phyloP scores from a whole-genome alignment of 164 flowering plant genomes.

The Chloranthus sessilifolius region DNA sequence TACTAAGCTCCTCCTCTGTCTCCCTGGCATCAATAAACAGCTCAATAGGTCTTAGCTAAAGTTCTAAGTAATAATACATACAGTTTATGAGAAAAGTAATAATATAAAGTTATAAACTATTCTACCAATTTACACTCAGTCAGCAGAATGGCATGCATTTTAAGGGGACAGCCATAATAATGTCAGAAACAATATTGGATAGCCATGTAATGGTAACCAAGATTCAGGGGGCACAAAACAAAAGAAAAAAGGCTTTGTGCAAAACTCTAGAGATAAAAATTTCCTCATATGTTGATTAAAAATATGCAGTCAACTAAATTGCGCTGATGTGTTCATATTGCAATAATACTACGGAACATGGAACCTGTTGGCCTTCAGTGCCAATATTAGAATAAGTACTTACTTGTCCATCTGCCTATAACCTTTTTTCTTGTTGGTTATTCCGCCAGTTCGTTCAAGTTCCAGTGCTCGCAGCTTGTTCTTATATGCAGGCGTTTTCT shows the following conservation, averaged over 20 bases:
- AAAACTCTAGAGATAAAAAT: too few relatives aligned
- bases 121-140: neutral
- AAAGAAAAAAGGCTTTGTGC: too few relatives aligned
- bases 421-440: slow-evolving; percentile 66
- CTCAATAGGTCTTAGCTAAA: neutral
- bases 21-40: slow-evolving; percentile 39
- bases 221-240: too few relatives aligned
- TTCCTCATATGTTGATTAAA: too few relatives aligned
- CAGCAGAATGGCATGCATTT: neutral
- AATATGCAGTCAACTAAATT: too few relatives aligned
- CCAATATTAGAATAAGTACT: slow-evolving; percentile 15
- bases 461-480: slow-evolving; percentile 82
- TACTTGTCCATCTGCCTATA: slow-evolving; percentile 77
- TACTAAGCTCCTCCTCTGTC: slow-evolving; percentile 69
- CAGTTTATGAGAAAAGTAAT: neutral
- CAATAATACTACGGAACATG: too few relatives aligned
- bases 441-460: slow-evolving; percentile 82
- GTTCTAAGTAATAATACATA: neutral
- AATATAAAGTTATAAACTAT: neutral
- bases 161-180: neutral
- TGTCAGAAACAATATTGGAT: too few relatives aligned
- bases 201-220: too few relatives aligned
- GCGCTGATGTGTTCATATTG: too few relatives aligned
- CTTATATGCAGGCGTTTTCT: slow-evolving; percentile 93
- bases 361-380: too few relatives aligned